These are phyloP conservation scores for Botryotinia convoluta DNA, from an alignment of 2,329 filamentous ascomycete genomes.

Conservation along the genomic window DNA sequence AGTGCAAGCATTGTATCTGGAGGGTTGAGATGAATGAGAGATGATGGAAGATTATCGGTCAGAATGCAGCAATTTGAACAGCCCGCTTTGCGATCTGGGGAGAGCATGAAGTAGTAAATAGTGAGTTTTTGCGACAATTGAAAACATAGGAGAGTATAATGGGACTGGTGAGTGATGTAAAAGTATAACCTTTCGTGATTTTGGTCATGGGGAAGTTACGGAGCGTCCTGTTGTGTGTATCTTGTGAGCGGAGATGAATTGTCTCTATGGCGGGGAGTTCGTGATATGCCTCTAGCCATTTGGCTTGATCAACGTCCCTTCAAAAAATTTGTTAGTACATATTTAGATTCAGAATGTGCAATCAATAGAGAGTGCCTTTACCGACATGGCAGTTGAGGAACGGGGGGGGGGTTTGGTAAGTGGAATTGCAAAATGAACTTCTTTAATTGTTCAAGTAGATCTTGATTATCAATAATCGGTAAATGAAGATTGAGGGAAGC, in stretches of 20 bases:
- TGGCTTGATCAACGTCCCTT: slow-evolving; percentile 38
- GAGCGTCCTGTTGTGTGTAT: slow-evolving; percentile 37
- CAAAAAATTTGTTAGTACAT: background rate
- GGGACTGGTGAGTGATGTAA: slow-evolving; percentile 28
- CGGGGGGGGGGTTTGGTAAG: no score
- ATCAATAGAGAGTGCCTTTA: background rate
- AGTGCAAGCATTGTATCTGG: slow-evolving; percentile 43
- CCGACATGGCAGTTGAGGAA: background rate
- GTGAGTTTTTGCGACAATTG: slow-evolving; percentile 40
- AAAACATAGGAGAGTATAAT: slow-evolving; percentile 39
- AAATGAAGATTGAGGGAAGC: background rate
- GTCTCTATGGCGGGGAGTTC: slow-evolving; percentile 41
- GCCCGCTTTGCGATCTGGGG: slow-evolving; percentile 38
- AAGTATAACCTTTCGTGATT: slow-evolving; percentile 40
- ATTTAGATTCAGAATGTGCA: no score
- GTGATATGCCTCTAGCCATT: slow-evolving; percentile 41
- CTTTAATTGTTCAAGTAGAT: background rate
- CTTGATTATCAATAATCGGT: background rate
- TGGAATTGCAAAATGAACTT: background rate
- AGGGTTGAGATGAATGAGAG: slow-evolving; percentile 40
- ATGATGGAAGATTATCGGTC: slow-evolving; percentile 42
- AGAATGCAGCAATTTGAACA: slow-evolving; percentile 44
- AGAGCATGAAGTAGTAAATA: slow-evolving; percentile 50
- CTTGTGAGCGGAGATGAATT: slow-evolving; percentile 35
- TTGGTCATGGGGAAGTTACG: slow-evolving; percentile 44